Evolutionary conservation across 768 basidiomycete species (phyloP).

Genomic region (Lentinula lateritia): DNA sequence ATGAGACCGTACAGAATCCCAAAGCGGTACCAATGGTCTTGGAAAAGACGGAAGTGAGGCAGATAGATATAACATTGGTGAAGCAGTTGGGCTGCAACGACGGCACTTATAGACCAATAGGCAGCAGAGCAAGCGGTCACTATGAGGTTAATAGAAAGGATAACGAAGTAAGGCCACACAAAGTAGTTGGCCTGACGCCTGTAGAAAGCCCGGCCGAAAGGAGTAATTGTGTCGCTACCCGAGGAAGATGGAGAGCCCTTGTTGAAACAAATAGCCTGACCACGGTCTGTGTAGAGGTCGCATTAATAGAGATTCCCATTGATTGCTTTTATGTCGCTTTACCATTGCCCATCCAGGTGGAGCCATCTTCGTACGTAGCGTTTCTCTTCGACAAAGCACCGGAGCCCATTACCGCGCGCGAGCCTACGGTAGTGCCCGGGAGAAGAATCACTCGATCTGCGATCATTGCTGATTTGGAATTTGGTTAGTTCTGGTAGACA

Average conservation of each 20-base stretch:
- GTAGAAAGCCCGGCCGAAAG: constrained; percentile 25
- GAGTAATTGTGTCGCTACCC: constrained; percentile 21
- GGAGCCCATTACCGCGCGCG: constrained; percentile 39
- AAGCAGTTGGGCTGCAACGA: constrained; percentile 21
- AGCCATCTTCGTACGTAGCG: constrained; percentile 34
- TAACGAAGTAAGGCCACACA: constrained; percentile 20
- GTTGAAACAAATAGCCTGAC: constrained; percentile 33
- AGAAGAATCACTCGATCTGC: constrained; percentile 45
- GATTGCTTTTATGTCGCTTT: constrained; percentile 5
- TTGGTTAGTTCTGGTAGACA: not conserved
- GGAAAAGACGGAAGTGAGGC: constrained; percentile 26
- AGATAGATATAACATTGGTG: constrained; percentile 25
- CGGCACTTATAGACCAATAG: constrained; percentile 23
- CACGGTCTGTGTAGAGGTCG: constrained; percentile 21
- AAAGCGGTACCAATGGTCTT: constrained; percentile 31
- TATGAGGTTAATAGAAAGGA: constrained; percentile 24
- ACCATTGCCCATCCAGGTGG: constrained; percentile 44
- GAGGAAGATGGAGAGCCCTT: constrained; percentile 19
- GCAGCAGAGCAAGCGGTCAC: constrained; percentile 21
- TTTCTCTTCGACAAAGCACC: constrained; percentile 40
- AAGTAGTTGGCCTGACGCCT: constrained; percentile 20
- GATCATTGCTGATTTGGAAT: constrained; percentile 33
- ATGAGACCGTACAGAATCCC: constrained; percentile 34
- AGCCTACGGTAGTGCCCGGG: constrained; percentile 34
- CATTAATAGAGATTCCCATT: not conserved